Percentiles rank a stretch among this genome's conserved stretches.
Evolutionary conservation across 2,329 filamentous ascomycete genomes (phyloP).

Genomic region (Cladosporium sp.): DNA sequence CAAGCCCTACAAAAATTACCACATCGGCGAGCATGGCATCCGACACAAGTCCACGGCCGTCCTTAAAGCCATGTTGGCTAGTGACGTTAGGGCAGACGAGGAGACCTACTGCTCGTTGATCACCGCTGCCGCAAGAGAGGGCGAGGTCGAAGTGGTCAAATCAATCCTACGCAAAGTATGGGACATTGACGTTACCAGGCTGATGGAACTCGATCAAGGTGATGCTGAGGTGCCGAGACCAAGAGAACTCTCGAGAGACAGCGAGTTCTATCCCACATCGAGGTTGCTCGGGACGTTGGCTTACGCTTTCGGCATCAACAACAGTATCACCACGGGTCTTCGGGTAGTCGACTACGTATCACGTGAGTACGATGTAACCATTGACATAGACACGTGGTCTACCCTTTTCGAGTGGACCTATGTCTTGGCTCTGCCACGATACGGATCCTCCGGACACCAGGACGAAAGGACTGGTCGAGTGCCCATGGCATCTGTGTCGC

Average conservation of each 20-base stretch:
- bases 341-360: constrained; percentile 62
- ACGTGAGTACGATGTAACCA: constrained; percentile 52
- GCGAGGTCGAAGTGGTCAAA: constrained; percentile 44
- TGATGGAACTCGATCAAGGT: constrained; percentile 33
- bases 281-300: constrained; percentile 63
- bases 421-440: constrained; percentile 45
- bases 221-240: constrained; percentile 14
- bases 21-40: constrained; percentile 26
- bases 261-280: constrained; percentile 55
- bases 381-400: constrained; percentile 59
- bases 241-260: constrained; percentile 42
- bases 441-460: constrained; percentile 28
- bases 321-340: constrained; percentile 55
- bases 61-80: constrained; percentile 47
- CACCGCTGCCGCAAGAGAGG: constrained; percentile 50
- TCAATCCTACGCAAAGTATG: constrained; percentile 50
- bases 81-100: constrained; percentile 45
- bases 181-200: constrained; percentile 47
- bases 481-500: constrained; percentile 41
- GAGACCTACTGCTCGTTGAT: constrained; percentile 53
- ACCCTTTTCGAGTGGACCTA: constrained; percentile 66
- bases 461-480: constrained; percentile 35
- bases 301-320: constrained; percentile 64
- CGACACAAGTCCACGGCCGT: constrained; percentile 30
- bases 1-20: constrained; percentile 21